Evolutionary conservation across 2,329 filamentous ascomycete genomes (phyloP), one percentile per base, ranked within the genome.

Genomic region (Colletotrichum melonis): DNA sequence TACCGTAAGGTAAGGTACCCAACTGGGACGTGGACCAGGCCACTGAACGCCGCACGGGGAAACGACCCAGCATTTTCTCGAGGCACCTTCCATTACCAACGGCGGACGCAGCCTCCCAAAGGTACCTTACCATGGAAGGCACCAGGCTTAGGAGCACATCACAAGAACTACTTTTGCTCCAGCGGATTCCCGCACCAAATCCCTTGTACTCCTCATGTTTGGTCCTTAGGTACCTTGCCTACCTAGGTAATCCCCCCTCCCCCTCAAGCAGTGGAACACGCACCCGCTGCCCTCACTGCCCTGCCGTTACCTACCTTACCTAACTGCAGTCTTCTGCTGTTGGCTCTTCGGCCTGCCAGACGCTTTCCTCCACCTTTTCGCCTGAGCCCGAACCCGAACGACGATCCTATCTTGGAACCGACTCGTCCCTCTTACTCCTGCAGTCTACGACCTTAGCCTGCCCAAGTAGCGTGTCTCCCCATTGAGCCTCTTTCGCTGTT

Each of bases 341-440:
- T 32, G 26, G 5, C 30, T 14, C 65, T 55, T 22, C 46, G 24
- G 8, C 38, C 64, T 69, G 52, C 69, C 59, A 66, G 42, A 46
- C 66, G 49, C 30, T 66, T 46, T 52, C 66, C 57, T 69, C 58
- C 69, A 63, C 69, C 65, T 42, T 64, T 63, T 70, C 70, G 70
- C 70, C 70, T 62, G 60, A 70, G 60, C 70, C 70, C 60, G 62
- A 73, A 59, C 55, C 66, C 42, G 67, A 73, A 70, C 70, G 70
- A 57, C 70, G 70, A 73, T 73, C 60, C 55, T 60, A 38, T 70
- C 66, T 55, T 70, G 46, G 60, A 67, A 62, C 60, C 70, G 70
- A 73, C 70, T 60, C 70, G 67, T 70, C 60, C 70, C 62, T 49
- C 62, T 69, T 35, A 56, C 58, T 56, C 28, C 60, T 70, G 66